Base-by-base conservation (phyloP, 371 early-diverging fungal species). In the Mortierella sp. region DNA sequence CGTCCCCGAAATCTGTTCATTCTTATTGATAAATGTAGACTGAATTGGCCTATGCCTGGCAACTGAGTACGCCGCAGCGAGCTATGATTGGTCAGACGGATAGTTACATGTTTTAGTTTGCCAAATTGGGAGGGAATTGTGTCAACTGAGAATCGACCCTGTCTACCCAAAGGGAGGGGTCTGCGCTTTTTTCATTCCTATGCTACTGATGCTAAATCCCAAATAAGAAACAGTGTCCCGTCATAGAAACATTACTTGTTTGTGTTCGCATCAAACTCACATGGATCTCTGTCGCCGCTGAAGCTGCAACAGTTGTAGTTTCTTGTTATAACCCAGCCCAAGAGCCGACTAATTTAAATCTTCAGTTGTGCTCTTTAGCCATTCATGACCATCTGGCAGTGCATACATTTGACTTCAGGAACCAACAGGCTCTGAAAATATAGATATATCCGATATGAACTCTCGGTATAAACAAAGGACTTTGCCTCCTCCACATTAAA, bases 81-180 rank as follows among this genome's bases (percentile, higher is more conserved):
- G 7, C 50, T n/a, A n/a, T 50, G 50, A 50, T 50, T 50, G 50
- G n/a, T 50, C 50, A 50, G 50, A 16, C 16, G 16, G 4, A n/a
- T 50, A 8, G 8, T 50, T 50, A 21, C 50, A 50, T 50, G 50
- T 50, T 45, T 45, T 48, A n/a, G n/a, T 16, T 50, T 50, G 50
- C n/a, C 50, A 50, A 50, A n/a, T 50, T 50, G 16, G 43, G 15
- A 10, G 43, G 32, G 7, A 38, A 59, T 5, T 1, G 9, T 19
- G 59, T 59, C 59, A 59, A 59, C 38, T 59, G 59, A 59, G 40
- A 38, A 10, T 15, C 36, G 59, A 59, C 59, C 38, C 38, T 59
- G 40, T 59, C 59, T 5, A 36, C 0, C 33, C 9, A 58, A 19
- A 32, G 13, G 24, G 13, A 19, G 16, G 38, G 19, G 40, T 38